Evolutionary conservation across 805 yeast species (phyloP).

Genomic region (Metschnikowia similis): DNA sequence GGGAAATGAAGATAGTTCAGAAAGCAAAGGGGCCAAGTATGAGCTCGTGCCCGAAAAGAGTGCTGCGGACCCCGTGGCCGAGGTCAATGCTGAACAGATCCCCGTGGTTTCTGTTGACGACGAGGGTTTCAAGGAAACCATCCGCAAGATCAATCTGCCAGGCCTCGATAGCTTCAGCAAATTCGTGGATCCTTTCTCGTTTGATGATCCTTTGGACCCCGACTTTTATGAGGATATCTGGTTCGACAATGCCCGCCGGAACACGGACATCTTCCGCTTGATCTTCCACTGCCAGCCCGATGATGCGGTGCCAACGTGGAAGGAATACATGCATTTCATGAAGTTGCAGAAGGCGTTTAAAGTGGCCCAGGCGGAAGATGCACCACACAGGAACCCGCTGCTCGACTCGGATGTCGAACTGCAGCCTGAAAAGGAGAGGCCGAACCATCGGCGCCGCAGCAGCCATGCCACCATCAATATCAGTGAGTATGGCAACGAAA

Average conservation of each 20-base stretch:
- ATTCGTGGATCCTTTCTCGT: slow-evolving; percentile 81
- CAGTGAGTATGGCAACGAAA: slow-evolving; percentile 24
- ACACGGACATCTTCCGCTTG: slow-evolving; percentile 74
- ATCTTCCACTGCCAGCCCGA: slow-evolving; percentile 96
- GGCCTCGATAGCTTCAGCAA: slow-evolving; percentile 31
- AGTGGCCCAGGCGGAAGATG: slow-evolving; percentile 34
- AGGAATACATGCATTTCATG: slow-evolving; percentile 72
- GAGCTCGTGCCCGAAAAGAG: slow-evolving; percentile 18
- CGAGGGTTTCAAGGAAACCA: slow-evolving; percentile 36
- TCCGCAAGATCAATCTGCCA: slow-evolving; percentile 38
- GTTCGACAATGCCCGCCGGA: slow-evolving; percentile 77
- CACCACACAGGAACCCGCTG: slow-evolving; percentile 23
- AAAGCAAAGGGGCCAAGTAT: slow-evolving; percentile 5
- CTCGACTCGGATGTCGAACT: slow-evolving; percentile 17
- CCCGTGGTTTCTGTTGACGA: slow-evolving; percentile 41
- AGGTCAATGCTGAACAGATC: slow-evolving; percentile 13
- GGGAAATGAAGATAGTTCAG: slow-evolving; percentile 3
- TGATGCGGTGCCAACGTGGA: slow-evolving; percentile 85
- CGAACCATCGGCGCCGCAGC: slow-evolving; percentile 10
- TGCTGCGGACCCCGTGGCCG: slow-evolving; percentile 20
- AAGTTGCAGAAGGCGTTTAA: slow-evolving; percentile 57
- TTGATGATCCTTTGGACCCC: slow-evolving; percentile 82
- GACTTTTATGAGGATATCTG: slow-evolving; percentile 82
- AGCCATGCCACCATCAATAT: slow-evolving; percentile 26
- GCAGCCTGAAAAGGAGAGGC: neutral